Conservation (phyloP, 306 rosid species). For the Fragaria iinumae region DNA sequence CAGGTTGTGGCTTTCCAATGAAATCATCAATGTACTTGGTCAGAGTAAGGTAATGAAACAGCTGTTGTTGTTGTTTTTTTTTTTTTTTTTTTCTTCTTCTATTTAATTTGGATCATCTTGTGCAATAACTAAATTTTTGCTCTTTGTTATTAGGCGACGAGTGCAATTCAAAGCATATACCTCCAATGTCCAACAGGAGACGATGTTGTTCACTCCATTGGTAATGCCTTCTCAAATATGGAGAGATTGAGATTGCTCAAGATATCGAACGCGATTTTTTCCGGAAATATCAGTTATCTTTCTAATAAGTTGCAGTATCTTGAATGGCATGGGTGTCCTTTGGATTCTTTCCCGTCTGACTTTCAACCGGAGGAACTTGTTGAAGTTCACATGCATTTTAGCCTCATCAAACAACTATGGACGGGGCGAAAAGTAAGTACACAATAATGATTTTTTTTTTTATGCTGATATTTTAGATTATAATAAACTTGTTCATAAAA, state of each 20-base stretch:
- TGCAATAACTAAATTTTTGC: not conserved
- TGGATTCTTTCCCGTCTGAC: not conserved
- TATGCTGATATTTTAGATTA: not conserved
- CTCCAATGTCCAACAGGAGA: not conserved
- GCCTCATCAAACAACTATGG: constrained; percentile 7
- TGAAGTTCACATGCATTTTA: not conserved
- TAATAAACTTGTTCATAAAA: not conserved
- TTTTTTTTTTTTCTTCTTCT: too few species aligned
- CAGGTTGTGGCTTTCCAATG: constrained; percentile 22
- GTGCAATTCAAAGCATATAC: not conserved
- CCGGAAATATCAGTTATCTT: not conserved
- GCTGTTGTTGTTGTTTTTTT: not conserved
- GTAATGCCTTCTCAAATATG: not conserved
- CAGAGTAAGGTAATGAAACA: not conserved
- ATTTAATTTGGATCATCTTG: not conserved
- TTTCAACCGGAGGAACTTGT: not conserved
- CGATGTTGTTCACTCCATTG: not conserved
- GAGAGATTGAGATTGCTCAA: not conserved
- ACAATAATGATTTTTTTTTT: not conserved
- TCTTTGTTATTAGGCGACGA: not conserved
- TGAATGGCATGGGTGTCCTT: not conserved
- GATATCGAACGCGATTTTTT: not conserved
- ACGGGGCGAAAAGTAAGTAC: constrained; percentile 6
- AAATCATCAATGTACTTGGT: not conserved
- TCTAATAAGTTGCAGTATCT: not conserved